Evolutionary conservation across 352 stramenopile species (phyloP).

Genomic region (Phytophthora pseudosyringae): DNA sequence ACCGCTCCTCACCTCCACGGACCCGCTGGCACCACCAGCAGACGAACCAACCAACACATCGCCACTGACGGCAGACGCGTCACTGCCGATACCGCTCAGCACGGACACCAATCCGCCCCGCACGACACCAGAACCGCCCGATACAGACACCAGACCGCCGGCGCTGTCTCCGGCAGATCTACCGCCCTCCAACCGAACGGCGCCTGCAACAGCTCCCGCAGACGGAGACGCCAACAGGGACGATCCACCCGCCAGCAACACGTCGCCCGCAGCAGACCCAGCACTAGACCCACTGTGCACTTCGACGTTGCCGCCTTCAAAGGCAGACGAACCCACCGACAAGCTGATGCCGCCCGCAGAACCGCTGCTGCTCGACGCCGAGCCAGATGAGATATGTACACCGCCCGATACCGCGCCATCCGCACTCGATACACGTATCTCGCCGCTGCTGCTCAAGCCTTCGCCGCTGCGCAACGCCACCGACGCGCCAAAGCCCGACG

Average conservation of each 20-base stretch:
- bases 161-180: slow-evolving; percentile 18
- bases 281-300: slow-evolving; percentile 14
- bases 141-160: slow-evolving; percentile 21
- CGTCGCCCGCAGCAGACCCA: slow-evolving; percentile 12
- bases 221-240: slow-evolving; percentile 13
- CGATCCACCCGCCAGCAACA: slow-evolving; percentile 21
- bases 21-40: slow-evolving; percentile 9
- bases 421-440: slow-evolving; percentile 16
- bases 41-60: slow-evolving; percentile 14
- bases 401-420: slow-evolving; percentile 13
- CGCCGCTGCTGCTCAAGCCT: slow-evolving; percentile 20
- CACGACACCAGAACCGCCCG: slow-evolving; percentile 15
- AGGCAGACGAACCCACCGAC: slow-evolving; percentile 17
- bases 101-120: slow-evolving; percentile 22
- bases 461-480: slow-evolving; percentile 23
- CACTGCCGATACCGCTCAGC: slow-evolving; percentile 16
- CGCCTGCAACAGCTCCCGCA: slow-evolving; percentile 10
- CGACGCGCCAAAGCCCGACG: slow-evolving; percentile 12
- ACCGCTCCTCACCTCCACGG: slow-evolving; percentile 3
- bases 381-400: slow-evolving; percentile 23
- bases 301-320: slow-evolving; percentile 16
- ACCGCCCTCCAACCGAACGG: slow-evolving; percentile 16
- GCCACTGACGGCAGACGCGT: slow-evolving; percentile 19
- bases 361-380: slow-evolving; percentile 1
- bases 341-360: slow-evolving; percentile 12